phyloP scores from a whole-genome alignment of 225 moss, liverwort and hornwort genomes.

The Neckera pumila region DNA sequence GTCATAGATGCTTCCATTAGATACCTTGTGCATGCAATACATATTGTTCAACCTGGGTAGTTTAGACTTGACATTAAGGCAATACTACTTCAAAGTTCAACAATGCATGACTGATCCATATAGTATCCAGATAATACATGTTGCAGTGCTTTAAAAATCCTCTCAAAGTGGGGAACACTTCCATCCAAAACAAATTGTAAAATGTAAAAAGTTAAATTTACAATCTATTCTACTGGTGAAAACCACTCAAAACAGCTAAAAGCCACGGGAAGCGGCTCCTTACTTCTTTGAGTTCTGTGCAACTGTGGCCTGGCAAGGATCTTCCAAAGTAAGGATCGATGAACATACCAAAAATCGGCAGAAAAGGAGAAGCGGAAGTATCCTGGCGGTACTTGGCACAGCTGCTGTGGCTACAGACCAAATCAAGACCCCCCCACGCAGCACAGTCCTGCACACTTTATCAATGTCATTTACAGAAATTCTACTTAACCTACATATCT shows the following conservation, averaged over 20 bases:
- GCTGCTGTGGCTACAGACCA: slow-evolving; percentile 94
- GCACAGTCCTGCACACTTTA: slow-evolving; percentile 55
- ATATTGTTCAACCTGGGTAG: neutral
- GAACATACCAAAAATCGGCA: slow-evolving; percentile 71
- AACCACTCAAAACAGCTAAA: neutral
- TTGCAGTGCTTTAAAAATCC: neutral
- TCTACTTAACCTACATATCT: neutral
- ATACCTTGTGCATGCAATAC: neutral
- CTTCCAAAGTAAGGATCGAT: neutral
- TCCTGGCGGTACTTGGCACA: slow-evolving; percentile 53
- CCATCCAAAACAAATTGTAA: neutral
- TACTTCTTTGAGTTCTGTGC: neutral
- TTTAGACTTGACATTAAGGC: neutral
- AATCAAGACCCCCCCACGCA: slow-evolving; percentile 66
- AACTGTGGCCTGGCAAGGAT: neutral
- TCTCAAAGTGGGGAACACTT: neutral
- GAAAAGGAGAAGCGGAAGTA: slow-evolving; percentile 68
- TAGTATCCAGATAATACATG: neutral
- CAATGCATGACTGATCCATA: neutral
- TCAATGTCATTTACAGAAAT: neutral
- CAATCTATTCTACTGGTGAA: neutral
- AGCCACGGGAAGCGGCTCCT: neutral
- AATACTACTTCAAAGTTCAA: neutral
- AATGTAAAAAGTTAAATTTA: no score
- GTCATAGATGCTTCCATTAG: neutral